A percentile compares a stretch with the other conserved stretches of the same genome.
These are phyloP conservation scores for Phaffomyces opuntiae DNA, from an alignment of 805 yeast genomes.

Conservation along the genomic window DNA sequence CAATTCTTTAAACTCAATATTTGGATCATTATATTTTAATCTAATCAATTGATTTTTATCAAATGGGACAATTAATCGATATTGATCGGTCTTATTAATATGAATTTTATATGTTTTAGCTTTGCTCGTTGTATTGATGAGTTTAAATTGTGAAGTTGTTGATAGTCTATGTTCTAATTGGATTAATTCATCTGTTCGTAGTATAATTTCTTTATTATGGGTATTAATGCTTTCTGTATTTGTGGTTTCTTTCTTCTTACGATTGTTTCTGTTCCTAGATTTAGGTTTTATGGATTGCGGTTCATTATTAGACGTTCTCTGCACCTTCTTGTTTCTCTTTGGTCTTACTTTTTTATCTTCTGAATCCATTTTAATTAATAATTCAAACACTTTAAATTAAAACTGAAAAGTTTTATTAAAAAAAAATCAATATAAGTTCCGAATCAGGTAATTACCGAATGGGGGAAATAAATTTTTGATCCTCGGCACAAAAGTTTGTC, in stretches of 20 bases:
- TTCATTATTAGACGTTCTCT: not conserved
- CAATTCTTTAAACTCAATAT: not conserved
- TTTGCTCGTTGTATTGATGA: slow-evolving; percentile 15
- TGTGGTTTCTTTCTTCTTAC: not conserved
- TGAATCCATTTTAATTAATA: not conserved
- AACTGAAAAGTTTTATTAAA: not conserved
- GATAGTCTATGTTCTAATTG: slow-evolving; percentile 8
- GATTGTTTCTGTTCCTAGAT: not conserved
- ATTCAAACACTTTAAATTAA: not conserved
- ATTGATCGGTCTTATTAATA: slow-evolving; percentile 9
- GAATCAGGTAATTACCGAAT: not conserved
- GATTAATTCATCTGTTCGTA: slow-evolving; percentile 10
- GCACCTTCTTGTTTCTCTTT: not conserved
- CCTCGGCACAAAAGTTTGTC: slow-evolving; percentile 5
- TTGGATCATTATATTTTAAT: not conserved
- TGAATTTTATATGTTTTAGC: slow-evolving; percentile 14
- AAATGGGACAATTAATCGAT: slow-evolving; percentile 16
- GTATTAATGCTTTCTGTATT: not conserved
- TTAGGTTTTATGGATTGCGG: not conserved
- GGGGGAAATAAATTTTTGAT: not conserved
- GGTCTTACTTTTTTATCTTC: not conserved
- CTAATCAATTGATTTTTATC: slow-evolving; percentile 6
- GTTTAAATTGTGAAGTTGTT: slow-evolving; percentile 9
- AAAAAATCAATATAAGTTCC: not conserved
- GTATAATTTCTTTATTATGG: slow-evolving; percentile 1